Percentiles rank a stretch among this genome's conserved stretches.
These are phyloP conservation scores for Sordariomycetes sp. DNA, from an alignment of 2,329 filamentous ascomycete species.

Conservation along the genomic window DNA sequence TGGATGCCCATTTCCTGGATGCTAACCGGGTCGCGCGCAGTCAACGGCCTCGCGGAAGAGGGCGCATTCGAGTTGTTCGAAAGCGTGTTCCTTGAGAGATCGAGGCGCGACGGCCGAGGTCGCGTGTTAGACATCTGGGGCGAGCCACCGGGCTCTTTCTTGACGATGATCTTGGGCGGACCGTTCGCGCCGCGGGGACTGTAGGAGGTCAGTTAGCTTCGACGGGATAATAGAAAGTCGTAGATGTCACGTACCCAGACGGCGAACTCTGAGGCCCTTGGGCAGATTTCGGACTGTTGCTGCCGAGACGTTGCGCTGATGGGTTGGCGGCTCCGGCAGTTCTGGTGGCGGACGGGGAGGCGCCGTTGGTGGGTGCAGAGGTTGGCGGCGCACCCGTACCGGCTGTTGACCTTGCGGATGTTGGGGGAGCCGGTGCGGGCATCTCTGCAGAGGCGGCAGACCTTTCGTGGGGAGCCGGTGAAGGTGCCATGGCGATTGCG, in stretches of 20 bases:
- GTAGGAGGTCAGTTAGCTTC: background rate
- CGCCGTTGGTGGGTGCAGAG: constrained; percentile 19
- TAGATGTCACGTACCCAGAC: constrained; percentile 36
- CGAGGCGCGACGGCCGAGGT: constrained; percentile 67
- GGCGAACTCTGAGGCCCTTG: constrained; percentile 40
- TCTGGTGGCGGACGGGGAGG: constrained; percentile 36
- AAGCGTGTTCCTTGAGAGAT: constrained; percentile 58
- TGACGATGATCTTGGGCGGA: constrained; percentile 78
- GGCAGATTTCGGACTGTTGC: constrained; percentile 42
- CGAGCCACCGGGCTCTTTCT: constrained; percentile 91
- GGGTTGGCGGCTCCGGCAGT: constrained; percentile 24
- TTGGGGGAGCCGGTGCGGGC: constrained; percentile 25
- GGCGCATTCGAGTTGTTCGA: constrained; percentile 39
- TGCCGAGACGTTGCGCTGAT: constrained; percentile 38
- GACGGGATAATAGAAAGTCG: constrained; percentile 1
- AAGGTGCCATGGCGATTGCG: constrained; percentile 60
- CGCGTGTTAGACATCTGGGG: constrained; percentile 67
- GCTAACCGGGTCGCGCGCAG: constrained; percentile 66
- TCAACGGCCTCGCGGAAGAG: constrained; percentile 63
- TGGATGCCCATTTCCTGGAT: constrained; percentile 92
- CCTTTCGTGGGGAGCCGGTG: constrained; percentile 57
- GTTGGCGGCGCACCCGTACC: constrained; percentile 23
- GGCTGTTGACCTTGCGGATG: constrained; percentile 10
- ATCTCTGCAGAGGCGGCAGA: constrained; percentile 46
- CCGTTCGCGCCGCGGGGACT: constrained; percentile 41